These are phyloP conservation scores for Colletotrichum neosansevieriae DNA, from an alignment of 2,329 filamentous ascomycete genomes.

Conservation along the genomic window DNA sequence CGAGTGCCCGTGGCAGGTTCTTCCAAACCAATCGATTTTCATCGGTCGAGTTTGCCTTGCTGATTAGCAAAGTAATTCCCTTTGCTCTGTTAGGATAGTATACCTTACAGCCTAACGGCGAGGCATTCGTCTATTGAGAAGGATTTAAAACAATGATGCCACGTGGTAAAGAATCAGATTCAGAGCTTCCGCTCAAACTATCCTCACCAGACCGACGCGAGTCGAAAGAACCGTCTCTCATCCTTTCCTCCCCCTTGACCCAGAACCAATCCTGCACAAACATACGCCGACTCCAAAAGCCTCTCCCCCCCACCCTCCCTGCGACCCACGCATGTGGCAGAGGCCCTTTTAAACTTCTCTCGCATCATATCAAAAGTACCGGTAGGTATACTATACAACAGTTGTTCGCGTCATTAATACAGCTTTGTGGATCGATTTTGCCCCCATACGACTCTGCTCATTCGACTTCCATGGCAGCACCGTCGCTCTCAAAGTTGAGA, in stretches of 20 bases:
- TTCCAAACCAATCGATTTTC: too few relatives aligned
- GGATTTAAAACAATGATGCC: too few relatives aligned
- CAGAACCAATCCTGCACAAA: background rate
- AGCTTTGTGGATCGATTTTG: background rate
- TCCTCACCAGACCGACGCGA: slow-evolving; percentile 3
- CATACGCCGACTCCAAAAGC: slow-evolving; percentile 36
- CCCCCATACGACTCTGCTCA: background rate
- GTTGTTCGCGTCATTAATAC: slow-evolving; percentile 28
- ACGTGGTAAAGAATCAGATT: background rate
- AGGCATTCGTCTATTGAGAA: too few relatives aligned
- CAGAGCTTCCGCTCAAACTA: slow-evolving; percentile 10
- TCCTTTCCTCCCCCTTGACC: background rate
- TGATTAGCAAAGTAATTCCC: too few relatives aligned
- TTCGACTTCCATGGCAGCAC: slow-evolving; percentile 54
- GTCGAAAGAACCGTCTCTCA: background rate
- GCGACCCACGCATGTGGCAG: slow-evolving; percentile 5
- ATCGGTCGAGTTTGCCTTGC: too few relatives aligned
- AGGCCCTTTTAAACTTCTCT: slow-evolving; percentile 1
- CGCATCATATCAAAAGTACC: slow-evolving; percentile 21
- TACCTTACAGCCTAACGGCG: too few relatives aligned
- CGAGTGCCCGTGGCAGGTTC: too few relatives aligned
- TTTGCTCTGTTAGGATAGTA: too few relatives aligned
- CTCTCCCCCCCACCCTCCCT: background rate
- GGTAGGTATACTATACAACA: slow-evolving; percentile 38
- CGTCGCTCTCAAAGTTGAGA: slow-evolving; percentile 63